Base-by-base conservation (phyloP, 176 grass and related monocot species). In the Oryza officinalis region DNA sequence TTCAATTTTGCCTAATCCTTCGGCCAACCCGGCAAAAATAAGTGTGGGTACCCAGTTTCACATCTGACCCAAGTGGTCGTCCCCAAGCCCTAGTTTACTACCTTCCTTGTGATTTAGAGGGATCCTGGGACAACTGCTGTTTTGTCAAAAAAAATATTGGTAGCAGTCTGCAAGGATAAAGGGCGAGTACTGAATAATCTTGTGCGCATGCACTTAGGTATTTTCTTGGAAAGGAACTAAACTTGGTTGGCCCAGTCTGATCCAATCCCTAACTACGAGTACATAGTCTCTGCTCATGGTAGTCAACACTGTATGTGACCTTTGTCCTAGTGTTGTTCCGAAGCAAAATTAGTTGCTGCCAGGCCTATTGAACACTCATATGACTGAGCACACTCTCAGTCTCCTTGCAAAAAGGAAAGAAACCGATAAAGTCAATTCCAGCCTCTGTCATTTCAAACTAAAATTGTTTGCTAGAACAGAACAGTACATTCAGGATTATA, bases 341-440 rank as follows among this genome's bases (percentile, higher is more conserved):
- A 82, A 81, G 49, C 12, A 57, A 49, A 41, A 66, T 15, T 43
- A 40, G 41, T 77, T 83, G 25, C 27, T 47, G n/a, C 38, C 4
- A 61, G 8, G 15, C 31, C 63, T 80, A n/a, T 45, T 69, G 44
- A 30, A 52, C 28, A 63, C 40, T 27, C 57, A 41, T 61, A 31
- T 71, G 32, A 71, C 27, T 71, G 79, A 60, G 52, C 52, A 57
- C 52, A n/a, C 52, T 57, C 17, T 54, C 52, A 22, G 52, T 22
- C 52, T 57, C 52, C 50, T 14, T 50, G 47, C 52, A 57, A 57
- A 57, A 57, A 57, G 5, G 52, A 57, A 54, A 54, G 17, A 54
- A 57, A 57, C 3, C 0, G 47, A 50, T 18, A 17, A 50, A 22
- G 3, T 57, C 5, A 22, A 57, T 22, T 57, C 18, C 18, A 57